Base-by-base conservation (phyloP, 2,329 filamentous ascomycete species). In the Xylariaceae sp. region DNA sequence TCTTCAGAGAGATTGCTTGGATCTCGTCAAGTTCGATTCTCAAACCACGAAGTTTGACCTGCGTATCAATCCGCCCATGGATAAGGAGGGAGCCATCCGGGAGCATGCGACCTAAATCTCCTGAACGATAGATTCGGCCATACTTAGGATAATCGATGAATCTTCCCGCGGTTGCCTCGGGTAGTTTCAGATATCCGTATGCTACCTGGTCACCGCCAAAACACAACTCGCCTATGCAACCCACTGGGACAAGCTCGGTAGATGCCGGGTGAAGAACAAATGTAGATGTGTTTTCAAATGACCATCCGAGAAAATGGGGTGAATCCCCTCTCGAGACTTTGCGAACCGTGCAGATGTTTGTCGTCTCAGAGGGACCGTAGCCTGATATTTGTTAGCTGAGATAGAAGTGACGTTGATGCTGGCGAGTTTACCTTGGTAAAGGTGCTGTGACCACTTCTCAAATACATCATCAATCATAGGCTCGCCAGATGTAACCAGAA, bases 151-250 rank as follows among this genome's bases (percentile, higher is more conserved):
- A 88, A 0, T 84, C 64, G 52, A 93, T 78, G 60, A 96, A 90
- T 66, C 87, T 90, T 10, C 79, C 74, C 0, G 76, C 72, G 0
- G 88, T 90, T 47, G 89, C 73, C 2, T 81, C 78, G 0, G 83
- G 80, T 72, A 82, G 78, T 59, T 87, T 84, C 34, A 94, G 78
- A 68, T 73, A 96, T 1, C 90, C 90, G 45, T 81, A 78, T 48
- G 85, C 86, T 4, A 96, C 84, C 73, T 96, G 92, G 53, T 89
- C 84, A 9, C 92, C 92, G 11, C 90, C 91, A 71, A 96, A 94
- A 68, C 89, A 95, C 5, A 96, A 79, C 71, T 96, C 92, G 9
- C 92, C 92, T 13, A 90, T 77, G 63, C 84, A 88, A 2, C 91
- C 90, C 5, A 82, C 71, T 0, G 90, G 90, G 0, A 92, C 75